Base-by-base conservation (phyloP, 331 rosid genomes). In the Quercus tomentella region DNA sequence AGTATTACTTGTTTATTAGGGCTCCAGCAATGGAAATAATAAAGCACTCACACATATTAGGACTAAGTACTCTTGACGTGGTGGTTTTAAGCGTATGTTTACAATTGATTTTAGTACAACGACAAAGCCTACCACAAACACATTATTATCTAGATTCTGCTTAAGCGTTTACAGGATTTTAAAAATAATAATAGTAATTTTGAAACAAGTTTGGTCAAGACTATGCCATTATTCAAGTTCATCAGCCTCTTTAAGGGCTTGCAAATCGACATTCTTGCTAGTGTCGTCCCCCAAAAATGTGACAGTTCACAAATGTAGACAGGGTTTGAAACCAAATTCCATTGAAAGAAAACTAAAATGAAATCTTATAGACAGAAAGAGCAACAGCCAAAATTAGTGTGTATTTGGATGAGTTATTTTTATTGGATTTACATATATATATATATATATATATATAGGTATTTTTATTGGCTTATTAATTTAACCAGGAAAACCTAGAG, bases 1-100 rank as follows among this genome's bases (percentile, higher is more conserved):
- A 51, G 97, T 91, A 81, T 93, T 84, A 76, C 97, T 96, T 95
- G 83, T 73, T 30, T 73, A 71, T 37, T 37, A 37, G 25, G 80
- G 61, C 55, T 79, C 67, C 79, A 84, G 63, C 72, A 56, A 37
- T 22, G 58, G 74, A 80, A 75, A 78, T 37, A 37, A 56, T 15
- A 41, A 37, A 77, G 74, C 77, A 69, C 84, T 76, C 18, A 31
- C 57, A 77, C 80, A 65, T 62, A 54, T 51, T 62, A 55, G 73
- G 79, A 54, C 52, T 73, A 66, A 80, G 37, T 60, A 56, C 62
- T 26, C 15, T 30, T 22, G 62, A 54, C 11, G 12, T 73, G 75
- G 67, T 79, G 74, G 67, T 63, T 61, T 60, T n/a, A 23, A 43
- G 23, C 41, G 52, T 31, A 71, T 56, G 72, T 65, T 71, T 52